phyloP scores from a whole-genome alignment of 1,284 basidiomycete species.

The Rhodofomes roseus region DNA sequence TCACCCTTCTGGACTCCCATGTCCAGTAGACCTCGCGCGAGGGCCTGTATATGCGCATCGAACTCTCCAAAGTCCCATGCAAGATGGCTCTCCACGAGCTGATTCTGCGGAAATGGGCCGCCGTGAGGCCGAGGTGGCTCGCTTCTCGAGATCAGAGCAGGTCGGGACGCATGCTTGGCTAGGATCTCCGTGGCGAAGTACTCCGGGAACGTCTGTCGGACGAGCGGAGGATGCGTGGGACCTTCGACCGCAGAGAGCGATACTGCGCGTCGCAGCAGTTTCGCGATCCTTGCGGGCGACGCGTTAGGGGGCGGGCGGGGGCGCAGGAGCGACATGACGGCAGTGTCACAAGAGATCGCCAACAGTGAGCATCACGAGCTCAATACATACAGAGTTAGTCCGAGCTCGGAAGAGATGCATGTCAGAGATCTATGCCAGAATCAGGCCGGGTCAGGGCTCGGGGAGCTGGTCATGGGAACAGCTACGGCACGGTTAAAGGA shows the following conservation, averaged over 20 bases:
- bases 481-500: background rate
- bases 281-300: background rate
- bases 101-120: slow-evolving; percentile 49
- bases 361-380: background rate
- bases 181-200: slow-evolving; percentile 63
- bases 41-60: slow-evolving; percentile 58
- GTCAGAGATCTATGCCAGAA: background rate
- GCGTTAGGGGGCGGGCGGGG: background rate
- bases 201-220: slow-evolving; percentile 53
- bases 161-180: slow-evolving; percentile 42
- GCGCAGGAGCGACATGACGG: background rate
- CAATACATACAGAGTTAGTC: background rate
- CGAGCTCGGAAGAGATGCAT: background rate
- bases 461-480: background rate
- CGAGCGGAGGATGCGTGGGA: slow-evolving; percentile 56
- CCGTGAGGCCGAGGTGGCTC: slow-evolving; percentile 59
- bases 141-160: slow-evolving; percentile 63
- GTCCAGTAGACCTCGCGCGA: slow-evolving; percentile 66
- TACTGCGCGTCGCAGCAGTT: slow-evolving; percentile 11
- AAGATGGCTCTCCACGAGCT: slow-evolving; percentile 47
- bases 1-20: slow-evolving; percentile 78
- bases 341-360: background rate
- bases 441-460: background rate
- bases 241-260: slow-evolving; percentile 54
- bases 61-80: slow-evolving; percentile 78